These are phyloP conservation scores for Trichoderma lentiforme DNA, from an alignment of 2,329 filamentous ascomycete genomes.

Conservation along the genomic window DNA sequence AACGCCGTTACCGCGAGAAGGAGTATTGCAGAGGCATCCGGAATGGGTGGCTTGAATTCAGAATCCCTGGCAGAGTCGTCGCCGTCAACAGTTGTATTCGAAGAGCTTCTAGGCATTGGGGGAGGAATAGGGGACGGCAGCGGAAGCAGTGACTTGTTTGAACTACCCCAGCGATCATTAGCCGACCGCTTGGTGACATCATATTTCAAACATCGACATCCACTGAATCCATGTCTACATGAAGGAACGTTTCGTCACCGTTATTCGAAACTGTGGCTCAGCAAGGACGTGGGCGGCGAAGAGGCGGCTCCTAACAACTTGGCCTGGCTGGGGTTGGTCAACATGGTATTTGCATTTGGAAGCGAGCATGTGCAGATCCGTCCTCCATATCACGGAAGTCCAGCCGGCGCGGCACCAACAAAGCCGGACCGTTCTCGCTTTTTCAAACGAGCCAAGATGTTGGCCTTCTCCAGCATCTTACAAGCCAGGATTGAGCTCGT, in stretches of 20 bases:
- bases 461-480: conserved; percentile 6
- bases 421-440: conserved; percentile 10
- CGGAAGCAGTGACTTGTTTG: conserved; percentile 7
- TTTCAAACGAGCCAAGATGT: conserved; percentile 11
- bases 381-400: neutral
- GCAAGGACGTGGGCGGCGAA: conserved; percentile 8
- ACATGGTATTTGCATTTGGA: conserved; percentile 13
- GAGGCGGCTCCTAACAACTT: conserved; percentile 10
- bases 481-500: conserved; percentile 12
- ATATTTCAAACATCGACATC: conserved; percentile 11
- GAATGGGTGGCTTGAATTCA: neutral
- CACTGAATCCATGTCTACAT: conserved; percentile 8
- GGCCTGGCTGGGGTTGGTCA: conserved; percentile 5
- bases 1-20: neutral
- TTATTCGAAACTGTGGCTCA: conserved; percentile 9
- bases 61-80: conserved; percentile 7
- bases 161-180: conserved; percentile 6
- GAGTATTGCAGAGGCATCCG: neutral
- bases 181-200: conserved; percentile 2
- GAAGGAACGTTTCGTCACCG: conserved; percentile 7
- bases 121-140: conserved; percentile 1
- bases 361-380: conserved; percentile 9
- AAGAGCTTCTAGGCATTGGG: conserved; percentile 7
- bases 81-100: conserved; percentile 6
- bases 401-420: neutral